Evolutionary conservation across 495 filamentous ascomycete genomes (phyloP).

Genomic region (Monascus purpureus): DNA sequence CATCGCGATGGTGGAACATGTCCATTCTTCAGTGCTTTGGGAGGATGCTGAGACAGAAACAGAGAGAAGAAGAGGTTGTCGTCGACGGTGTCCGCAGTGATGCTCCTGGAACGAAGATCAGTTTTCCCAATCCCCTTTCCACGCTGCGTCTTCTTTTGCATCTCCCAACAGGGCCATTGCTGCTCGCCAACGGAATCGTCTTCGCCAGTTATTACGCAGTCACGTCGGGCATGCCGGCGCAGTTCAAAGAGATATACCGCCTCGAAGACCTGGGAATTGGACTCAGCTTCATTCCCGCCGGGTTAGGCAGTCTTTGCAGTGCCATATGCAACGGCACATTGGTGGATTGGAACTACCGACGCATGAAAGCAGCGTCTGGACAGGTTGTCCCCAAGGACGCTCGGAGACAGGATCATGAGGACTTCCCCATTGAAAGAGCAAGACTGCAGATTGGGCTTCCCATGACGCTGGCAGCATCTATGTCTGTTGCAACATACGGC

Average conservation of each 20-base stretch:
- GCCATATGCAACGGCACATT: conserved; percentile 65
- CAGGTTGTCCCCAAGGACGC: conserved; percentile 22
- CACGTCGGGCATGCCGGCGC: conserved; percentile 16
- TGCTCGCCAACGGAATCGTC: conserved; percentile 27
- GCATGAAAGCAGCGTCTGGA: conserved; percentile 10
- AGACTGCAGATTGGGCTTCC: conserved; percentile 27
- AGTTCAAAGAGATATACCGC: conserved; percentile 14
- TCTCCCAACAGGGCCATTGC: conserved; percentile 37
- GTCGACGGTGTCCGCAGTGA: background rate
- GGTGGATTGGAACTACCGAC: conserved; percentile 36
- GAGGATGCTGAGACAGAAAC: background rate
- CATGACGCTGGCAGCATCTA: conserved; percentile 8
- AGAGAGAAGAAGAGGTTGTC: background rate
- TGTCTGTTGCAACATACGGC: conserved; percentile 8
- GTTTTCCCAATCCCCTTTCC: conserved; percentile 15
- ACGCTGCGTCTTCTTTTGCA: conserved; percentile 36
- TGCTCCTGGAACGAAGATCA: background rate
- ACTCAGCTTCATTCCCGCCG: conserved; percentile 21
- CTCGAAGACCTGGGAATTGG: conserved; percentile 24
- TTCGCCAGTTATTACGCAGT: conserved; percentile 27
- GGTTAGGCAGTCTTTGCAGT: conserved; percentile 49
- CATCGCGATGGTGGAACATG: conserved; percentile 11
- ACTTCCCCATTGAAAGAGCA: conserved; percentile 30
- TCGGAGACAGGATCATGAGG: conserved; percentile 21
- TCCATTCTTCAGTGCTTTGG: conserved; percentile 4